Evolutionary conservation across 2,329 filamentous ascomycete genomes (phyloP).

Genomic region (Aureobasidium sp.): DNA sequence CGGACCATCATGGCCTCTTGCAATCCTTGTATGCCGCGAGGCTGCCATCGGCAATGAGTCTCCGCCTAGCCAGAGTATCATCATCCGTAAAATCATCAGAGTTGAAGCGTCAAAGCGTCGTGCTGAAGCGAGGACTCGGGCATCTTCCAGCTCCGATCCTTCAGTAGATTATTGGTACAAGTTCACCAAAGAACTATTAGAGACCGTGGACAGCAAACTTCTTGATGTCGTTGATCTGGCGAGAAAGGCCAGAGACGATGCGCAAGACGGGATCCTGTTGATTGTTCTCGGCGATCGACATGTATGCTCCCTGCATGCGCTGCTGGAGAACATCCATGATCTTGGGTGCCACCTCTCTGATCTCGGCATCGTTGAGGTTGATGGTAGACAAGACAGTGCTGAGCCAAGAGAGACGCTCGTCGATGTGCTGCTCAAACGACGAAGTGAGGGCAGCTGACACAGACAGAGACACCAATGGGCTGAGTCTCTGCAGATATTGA

Average conservation of each 20-base stretch:
- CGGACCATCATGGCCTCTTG: neutral
- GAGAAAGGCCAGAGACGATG: conserved; percentile 25
- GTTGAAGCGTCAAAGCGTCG: neutral
- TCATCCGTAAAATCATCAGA: conserved; percentile 1
- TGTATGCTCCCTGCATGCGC: conserved; percentile 51
- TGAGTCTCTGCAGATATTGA: conserved; percentile 48
- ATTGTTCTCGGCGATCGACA: conserved; percentile 47
- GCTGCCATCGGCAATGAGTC: neutral
- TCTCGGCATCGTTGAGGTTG: conserved; percentile 43
- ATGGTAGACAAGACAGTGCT: conserved; percentile 49
- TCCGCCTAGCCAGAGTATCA: neutral
- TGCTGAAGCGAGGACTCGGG: neutral
- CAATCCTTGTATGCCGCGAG: neutral
- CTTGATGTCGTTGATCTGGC: conserved; percentile 24
- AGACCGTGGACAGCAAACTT: neutral
- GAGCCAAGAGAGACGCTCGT: conserved; percentile 53
- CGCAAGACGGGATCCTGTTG: conserved; percentile 43
- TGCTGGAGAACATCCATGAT: conserved; percentile 55
- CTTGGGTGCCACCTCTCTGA: conserved; percentile 49
- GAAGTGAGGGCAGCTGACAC: conserved; percentile 57
- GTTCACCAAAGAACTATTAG: neutral
- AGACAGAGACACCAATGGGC: conserved; percentile 53
- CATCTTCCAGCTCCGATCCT: neutral
- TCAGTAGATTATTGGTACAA: neutral
- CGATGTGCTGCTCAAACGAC: conserved; percentile 46